Conservation (phyloP, 192 early-diverging fungal genomes). For the Obelidium mucronatum region DNA sequence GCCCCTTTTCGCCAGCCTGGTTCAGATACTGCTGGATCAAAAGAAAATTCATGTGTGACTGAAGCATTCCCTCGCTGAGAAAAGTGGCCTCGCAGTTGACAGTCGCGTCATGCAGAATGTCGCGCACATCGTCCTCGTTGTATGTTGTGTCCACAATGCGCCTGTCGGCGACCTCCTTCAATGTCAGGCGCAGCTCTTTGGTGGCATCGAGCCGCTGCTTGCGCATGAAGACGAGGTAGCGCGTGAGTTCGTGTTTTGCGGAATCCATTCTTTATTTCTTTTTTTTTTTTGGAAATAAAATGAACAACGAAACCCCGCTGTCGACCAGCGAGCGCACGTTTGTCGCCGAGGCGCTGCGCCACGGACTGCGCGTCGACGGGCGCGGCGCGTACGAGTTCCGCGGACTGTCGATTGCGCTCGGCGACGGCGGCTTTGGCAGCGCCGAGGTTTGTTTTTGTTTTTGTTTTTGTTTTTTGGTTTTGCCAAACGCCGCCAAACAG, state of each 20-base stretch:
- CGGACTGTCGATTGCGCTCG: slow-evolving; percentile 29
- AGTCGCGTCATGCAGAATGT: slow-evolving; percentile 20
- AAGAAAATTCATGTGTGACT: slow-evolving; percentile 29
- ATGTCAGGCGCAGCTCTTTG: slow-evolving; percentile 15
- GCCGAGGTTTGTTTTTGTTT: slow-evolving; percentile 1
- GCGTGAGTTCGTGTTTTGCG: slow-evolving; percentile 6
- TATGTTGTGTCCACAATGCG: slow-evolving; percentile 29
- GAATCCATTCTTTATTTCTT: not conserved
- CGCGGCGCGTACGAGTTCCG: slow-evolving; percentile 81
- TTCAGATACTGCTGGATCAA: slow-evolving; percentile 33
- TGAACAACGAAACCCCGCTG: slow-evolving; percentile 31
- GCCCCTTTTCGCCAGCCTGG: not conserved
- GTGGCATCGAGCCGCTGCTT: slow-evolving; percentile 24
- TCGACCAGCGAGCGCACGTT: slow-evolving; percentile 83
- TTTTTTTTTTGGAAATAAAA: slow-evolving; percentile 8
- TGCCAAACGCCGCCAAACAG: slow-evolving; percentile 65
- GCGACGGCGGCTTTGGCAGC: slow-evolving; percentile 29
- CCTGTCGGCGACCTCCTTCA: slow-evolving; percentile 23
- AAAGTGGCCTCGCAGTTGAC: slow-evolving; percentile 15
- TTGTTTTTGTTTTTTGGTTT: not conserved
- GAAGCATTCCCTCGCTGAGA: slow-evolving; percentile 29
- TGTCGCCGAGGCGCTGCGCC: slow-evolving; percentile 70
- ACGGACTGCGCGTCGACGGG: slow-evolving; percentile 80
- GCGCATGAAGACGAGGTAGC: slow-evolving; percentile 32
- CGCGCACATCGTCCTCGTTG: slow-evolving; percentile 25